Evolutionary conservation across 2,329 filamentous ascomycete species (phyloP), one percentile per base, ranked within the genome.

Genomic region (Plenodomus tracheiphilus): DNA sequence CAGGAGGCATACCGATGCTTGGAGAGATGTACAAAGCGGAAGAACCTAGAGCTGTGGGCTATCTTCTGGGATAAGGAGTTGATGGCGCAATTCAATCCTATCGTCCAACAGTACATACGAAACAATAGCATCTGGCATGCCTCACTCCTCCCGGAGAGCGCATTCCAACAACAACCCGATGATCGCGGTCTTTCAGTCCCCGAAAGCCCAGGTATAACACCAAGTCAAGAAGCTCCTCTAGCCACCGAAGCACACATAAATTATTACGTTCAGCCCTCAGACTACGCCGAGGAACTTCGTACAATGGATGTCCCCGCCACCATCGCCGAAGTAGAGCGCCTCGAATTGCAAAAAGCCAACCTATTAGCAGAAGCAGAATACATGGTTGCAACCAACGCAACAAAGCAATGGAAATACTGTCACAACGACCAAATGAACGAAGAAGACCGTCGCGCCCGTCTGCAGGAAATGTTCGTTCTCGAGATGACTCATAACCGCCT

Each of bases 41-140:
- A 61, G 32, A 58, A 55, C 21, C 47, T 63, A 15, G 62, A 65
- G 41, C 64, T 66, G 49, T 63, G 59, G 53, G 25, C 44, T 13
- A 56, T 68, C 35, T 65, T 61, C 36, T 63, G 59, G 54, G 52
- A 67, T 9, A 63, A 58, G 47, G 34, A 54, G 39, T 42, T 62
- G 7, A 64, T 67, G 65, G 49, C 62, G 7, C 41, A 41, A 9
- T 56, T 69, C 43, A 49, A 59, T 28, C 58, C 61, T 1, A 28
- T 62, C 18, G 46, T 62, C 9, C 66, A 68, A 43, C 56, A 49
- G 17, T 69, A 68, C 34, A 56, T 68, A 7, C 58, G 57, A 11
- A 61, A 64, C 45, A 59, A 64, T 40, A 57, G 54, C 2, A 36
- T 66, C 17, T 64, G 59, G 58, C 59, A 64, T 40, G 54, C 58